Evolutionary conservation across 441 rosid genomes (phyloP).

Genomic region (Flueggea neowawraea): DNA sequence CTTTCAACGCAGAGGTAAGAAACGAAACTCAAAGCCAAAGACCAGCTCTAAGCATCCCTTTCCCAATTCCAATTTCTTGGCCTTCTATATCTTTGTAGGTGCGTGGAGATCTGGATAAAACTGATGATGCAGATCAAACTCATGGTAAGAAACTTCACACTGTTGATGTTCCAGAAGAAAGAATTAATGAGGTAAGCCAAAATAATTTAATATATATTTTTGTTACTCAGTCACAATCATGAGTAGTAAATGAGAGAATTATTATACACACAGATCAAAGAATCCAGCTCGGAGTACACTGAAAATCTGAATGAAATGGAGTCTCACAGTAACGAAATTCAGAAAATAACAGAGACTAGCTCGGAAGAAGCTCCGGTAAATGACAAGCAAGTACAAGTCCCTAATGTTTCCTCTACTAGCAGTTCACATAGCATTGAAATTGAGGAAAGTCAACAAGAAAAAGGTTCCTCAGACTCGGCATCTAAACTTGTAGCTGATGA

Average conservation of each 20-base stretch:
- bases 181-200: conserved; percentile 12
- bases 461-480: conserved; percentile 15
- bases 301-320: conserved; percentile 16
- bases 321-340: conserved; percentile 2
- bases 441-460: conserved; percentile 16
- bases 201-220: too few species aligned
- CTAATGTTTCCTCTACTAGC: conserved; percentile 10
- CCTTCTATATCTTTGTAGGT: conserved; percentile 24
- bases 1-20: conserved; percentile 43
- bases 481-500: conserved; percentile 16
- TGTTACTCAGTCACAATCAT: too few species aligned
- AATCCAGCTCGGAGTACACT: conserved; percentile 4
- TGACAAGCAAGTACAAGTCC: conserved; percentile 12
- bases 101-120: conserved; percentile 22
- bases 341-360: conserved; percentile 13
- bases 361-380: conserved; percentile 16
- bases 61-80: neutral
- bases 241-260: neutral
- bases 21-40: neutral
- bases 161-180: conserved; percentile 15
- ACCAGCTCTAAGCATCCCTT: neutral
- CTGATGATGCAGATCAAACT: conserved; percentile 17
- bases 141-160: conserved; percentile 15
- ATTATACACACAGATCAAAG: conserved; percentile 29
- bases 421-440: conserved; percentile 11